phyloP scores from a whole-genome alignment of 371 early-diverging fungal genomes.

The Furculomyces boomerangus region DNA sequence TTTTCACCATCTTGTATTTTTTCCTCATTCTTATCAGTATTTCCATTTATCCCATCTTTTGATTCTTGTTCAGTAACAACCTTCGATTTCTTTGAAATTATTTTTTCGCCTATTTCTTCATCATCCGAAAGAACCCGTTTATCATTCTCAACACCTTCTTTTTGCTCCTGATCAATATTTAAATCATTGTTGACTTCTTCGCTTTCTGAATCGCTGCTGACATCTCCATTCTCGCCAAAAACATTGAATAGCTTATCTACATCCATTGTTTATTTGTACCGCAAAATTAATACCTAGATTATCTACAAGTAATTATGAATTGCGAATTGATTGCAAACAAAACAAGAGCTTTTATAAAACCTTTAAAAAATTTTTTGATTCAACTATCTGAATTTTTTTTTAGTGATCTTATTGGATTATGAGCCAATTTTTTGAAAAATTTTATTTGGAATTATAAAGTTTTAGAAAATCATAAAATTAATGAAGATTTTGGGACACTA shows the following conservation, averaged over 20 bases:
- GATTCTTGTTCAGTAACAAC: neutral
- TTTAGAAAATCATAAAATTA: no score
- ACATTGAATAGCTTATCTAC: constrained; percentile 3
- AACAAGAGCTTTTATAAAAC: no score
- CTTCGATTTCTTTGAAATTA: neutral
- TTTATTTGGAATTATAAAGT: no score
- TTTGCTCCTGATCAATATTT: no score
- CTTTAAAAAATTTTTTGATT: neutral
- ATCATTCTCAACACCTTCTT: no score
- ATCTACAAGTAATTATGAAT: no score
- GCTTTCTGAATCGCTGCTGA: neutral
- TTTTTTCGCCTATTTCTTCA: neutral
- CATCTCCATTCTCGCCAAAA: neutral
- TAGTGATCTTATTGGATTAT: neutral
- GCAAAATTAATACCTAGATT: no score
- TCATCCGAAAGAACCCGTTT: no score
- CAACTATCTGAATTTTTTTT: neutral
- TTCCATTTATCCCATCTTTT: neutral
- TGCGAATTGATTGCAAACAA: no score
- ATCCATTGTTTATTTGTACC: constrained; percentile 2
- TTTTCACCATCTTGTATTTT: neutral
- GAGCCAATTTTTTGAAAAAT: neutral
- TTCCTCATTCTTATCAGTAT: neutral
- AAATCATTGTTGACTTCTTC: no score
- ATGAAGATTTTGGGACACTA: neutral